Conservation (phyloP, 352 stramenopile genomes). For the Pythium graminicola region DNA sequence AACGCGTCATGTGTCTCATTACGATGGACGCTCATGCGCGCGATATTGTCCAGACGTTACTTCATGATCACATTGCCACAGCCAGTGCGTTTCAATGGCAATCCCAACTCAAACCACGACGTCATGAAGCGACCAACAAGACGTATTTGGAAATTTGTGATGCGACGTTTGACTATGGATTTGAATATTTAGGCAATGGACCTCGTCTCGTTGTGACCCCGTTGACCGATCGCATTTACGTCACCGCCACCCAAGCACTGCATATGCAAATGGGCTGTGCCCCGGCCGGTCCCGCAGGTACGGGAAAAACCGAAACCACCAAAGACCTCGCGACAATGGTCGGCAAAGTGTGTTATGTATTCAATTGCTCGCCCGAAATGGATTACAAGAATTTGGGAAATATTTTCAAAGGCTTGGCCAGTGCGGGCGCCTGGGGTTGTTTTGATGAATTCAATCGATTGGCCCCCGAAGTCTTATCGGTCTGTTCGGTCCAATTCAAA, state of each 20-base stretch:
- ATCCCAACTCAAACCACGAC: slow-evolving; percentile 90
- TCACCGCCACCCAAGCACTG: slow-evolving; percentile 94
- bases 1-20: slow-evolving; percentile 93
- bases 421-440: slow-evolving; percentile 86
- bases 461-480: slow-evolving; percentile 91
- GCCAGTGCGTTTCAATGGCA: slow-evolving; percentile 89
- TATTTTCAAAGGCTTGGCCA: slow-evolving; percentile 90
- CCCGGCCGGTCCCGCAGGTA: slow-evolving; percentile 90
- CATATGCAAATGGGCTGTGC: slow-evolving; percentile 91
- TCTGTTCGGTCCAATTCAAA: slow-evolving; percentile 89
- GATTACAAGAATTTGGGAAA: slow-evolving; percentile 98
- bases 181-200: slow-evolving; percentile 93
- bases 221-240: slow-evolving; percentile 93
- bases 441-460: slow-evolving; percentile 96
- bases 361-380: slow-evolving; percentile 95
- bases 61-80: slow-evolving; percentile 76
- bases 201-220: slow-evolving; percentile 83
- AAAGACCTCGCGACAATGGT: slow-evolving; percentile 94
- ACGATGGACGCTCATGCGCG: slow-evolving; percentile 91
- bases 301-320: slow-evolving; percentile 94
- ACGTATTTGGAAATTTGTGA: slow-evolving; percentile 85
- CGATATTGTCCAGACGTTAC: slow-evolving; percentile 89
- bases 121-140: slow-evolving; percentile 92
- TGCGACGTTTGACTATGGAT: slow-evolving; percentile 91
- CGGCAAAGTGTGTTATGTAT: slow-evolving; percentile 92